phyloP scores from a whole-genome alignment of 108 stramenopile genomes.

The Thalassiosira profunda region DNA sequence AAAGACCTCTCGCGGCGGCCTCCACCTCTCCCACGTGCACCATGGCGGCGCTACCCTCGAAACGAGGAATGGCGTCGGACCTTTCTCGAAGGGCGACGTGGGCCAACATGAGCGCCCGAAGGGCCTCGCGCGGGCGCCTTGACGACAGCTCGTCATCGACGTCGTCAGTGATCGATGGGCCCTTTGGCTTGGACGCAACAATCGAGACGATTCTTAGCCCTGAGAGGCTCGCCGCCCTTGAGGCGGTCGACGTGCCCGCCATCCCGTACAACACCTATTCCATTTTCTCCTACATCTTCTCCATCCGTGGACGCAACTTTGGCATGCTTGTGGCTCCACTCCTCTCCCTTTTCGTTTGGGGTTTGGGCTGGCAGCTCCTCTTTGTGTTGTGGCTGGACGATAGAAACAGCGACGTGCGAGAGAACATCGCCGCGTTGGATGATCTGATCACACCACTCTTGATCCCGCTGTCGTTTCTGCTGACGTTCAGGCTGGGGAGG shows the following conservation, averaged over 20 bases:
- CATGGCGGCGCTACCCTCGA: too few species aligned
- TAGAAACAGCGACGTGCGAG: slow-evolving; percentile 17
- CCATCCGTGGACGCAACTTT: slow-evolving; percentile 37
- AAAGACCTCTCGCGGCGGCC: too few species aligned
- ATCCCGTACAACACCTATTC: slow-evolving; percentile 30
- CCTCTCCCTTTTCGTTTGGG: slow-evolving; percentile 21
- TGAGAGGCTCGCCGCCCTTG: slow-evolving; percentile 22
- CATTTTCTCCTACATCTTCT: slow-evolving; percentile 31
- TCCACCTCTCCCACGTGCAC: too few species aligned
- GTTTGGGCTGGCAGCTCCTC: slow-evolving; percentile 39
- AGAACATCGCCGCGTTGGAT: slow-evolving; percentile 21
- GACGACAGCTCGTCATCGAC: not conserved
- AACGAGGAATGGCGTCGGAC: too few species aligned
- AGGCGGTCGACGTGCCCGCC: slow-evolving; percentile 26
- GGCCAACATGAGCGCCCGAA: not conserved
- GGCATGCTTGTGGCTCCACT: slow-evolving; percentile 38
- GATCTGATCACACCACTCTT: slow-evolving; percentile 27
- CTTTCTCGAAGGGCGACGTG: not conserved
- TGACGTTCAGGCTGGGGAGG: slow-evolving; percentile 43
- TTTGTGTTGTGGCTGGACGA: slow-evolving; percentile 14
- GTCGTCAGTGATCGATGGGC: not conserved
- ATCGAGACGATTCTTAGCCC: slow-evolving; percentile 27
- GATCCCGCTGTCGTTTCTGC: slow-evolving; percentile 39
- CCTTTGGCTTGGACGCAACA: slow-evolving; percentile 2
- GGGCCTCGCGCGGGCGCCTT: not conserved